Percentiles rank a stretch among this genome's conserved stretches.
These are phyloP conservation scores for Tulasnella sp. DNA, from an alignment of 768 basidiomycete genomes.

Conservation along the genomic window DNA sequence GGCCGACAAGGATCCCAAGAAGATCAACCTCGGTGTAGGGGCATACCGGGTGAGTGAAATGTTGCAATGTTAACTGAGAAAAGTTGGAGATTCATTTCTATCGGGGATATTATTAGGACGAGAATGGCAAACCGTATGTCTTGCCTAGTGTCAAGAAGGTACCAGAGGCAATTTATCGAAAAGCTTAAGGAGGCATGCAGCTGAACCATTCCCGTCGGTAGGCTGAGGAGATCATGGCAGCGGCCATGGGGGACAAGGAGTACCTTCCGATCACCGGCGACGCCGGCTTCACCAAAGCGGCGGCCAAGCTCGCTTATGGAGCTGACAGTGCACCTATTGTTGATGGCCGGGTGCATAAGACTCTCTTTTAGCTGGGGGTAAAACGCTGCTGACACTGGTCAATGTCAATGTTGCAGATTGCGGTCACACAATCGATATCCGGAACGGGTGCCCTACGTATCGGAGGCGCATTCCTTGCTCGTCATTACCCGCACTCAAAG, in stretches of 20 bases:
- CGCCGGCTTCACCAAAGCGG: conserved; percentile 70
- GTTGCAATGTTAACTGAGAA: neutral
- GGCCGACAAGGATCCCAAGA: conserved; percentile 80
- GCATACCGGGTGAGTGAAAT: conserved; percentile 50
- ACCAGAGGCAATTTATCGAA: neutral
- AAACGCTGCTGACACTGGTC: too few species aligned
- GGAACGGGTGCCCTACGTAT: conserved; percentile 96
- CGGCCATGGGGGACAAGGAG: conserved; percentile 75
- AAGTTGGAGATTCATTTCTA: too few species aligned
- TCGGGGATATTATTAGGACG: too few species aligned
- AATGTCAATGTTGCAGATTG: conserved; percentile 61
- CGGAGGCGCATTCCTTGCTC: conserved; percentile 82
- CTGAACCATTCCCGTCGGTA: conserved; percentile 25
- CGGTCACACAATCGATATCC: conserved; percentile 88
- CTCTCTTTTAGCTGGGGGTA: too few species aligned
- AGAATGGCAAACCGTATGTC: conserved; percentile 89
- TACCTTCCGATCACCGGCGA: conserved; percentile 94
- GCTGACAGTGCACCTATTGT: conserved; percentile 60
- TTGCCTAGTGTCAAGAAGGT: conserved; percentile 83
- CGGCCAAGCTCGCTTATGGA: conserved; percentile 86
- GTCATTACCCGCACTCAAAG: conserved; percentile 78
- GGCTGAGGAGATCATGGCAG: conserved; percentile 66
- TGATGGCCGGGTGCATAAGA: conserved; percentile 52
- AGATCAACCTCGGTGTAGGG: conserved; percentile 97
- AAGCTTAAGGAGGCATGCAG: neutral